Evolutionary conservation across 176 grass and related monocot genomes (phyloP).

Genomic region (Phyllostachys edulis): DNA sequence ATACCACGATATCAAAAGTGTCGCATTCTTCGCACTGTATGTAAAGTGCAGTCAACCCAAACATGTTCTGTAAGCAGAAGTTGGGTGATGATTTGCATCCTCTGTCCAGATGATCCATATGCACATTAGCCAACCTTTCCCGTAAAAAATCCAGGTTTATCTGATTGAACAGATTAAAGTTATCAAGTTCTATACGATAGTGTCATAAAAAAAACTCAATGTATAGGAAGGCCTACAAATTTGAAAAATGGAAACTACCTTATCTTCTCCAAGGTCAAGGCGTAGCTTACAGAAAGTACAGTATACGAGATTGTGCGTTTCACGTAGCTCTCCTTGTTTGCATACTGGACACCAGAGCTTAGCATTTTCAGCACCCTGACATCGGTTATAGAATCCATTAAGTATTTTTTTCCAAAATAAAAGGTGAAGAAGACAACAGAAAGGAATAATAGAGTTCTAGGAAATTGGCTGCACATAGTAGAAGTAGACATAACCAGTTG

Average conservation of each 20-base stretch:
- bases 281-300: slow-evolving; percentile 68
- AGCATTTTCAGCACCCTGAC: slow-evolving; percentile 37
- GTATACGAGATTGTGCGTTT: slow-evolving; percentile 66
- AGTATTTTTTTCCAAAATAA: slow-evolving; percentile 19
- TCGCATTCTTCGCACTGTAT: slow-evolving; percentile 71
- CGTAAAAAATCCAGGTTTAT: slow-evolving; percentile 71
- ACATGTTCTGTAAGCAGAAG: slow-evolving; percentile 69
- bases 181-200: slow-evolving; percentile 9
- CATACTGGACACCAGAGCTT: slow-evolving; percentile 88
- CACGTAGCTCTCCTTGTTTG: slow-evolving; percentile 72
- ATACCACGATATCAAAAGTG: slow-evolving; percentile 83
- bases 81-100: slow-evolving; percentile 81
- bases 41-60: slow-evolving; percentile 79
- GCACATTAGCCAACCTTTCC: slow-evolving; percentile 60
- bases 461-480: background rate
- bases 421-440: background rate
- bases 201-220: background rate
- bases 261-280: slow-evolving; percentile 79
- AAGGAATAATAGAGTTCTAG: background rate
- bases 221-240: background rate
- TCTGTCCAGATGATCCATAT: slow-evolving; percentile 72
- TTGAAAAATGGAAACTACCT: slow-evolving; percentile 50
- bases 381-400: slow-evolving; percentile 27
- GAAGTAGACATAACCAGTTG: background rate
- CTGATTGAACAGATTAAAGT: slow-evolving; percentile 43